phyloP scores from a whole-genome alignment of 1,284 basidiomycete species.

The Cronartium ribicola region DNA sequence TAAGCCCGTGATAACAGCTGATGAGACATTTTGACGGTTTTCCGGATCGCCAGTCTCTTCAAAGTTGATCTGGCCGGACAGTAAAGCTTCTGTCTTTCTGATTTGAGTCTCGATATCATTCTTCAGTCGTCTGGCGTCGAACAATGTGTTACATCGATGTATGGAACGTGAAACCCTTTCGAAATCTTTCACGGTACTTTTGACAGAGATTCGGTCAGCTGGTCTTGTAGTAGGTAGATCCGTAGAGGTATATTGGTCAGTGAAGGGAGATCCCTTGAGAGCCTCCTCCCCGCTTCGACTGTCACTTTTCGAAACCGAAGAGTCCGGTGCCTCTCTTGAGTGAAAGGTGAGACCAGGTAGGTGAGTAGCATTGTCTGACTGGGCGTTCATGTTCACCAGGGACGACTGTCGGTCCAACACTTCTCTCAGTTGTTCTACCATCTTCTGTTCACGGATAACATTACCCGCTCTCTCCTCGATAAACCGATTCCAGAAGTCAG shows the following conservation, averaged over 20 bases:
- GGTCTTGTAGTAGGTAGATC: neutral
- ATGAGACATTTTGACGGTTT: constrained; percentile 15
- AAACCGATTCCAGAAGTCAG: constrained; percentile 90
- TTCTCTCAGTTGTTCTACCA: constrained; percentile 57
- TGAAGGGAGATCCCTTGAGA: neutral
- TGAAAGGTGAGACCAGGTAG: neutral
- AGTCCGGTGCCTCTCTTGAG: constrained; percentile 28
- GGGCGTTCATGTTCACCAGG: constrained; percentile 44
- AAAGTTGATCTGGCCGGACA: constrained; percentile 53
- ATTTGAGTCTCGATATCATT: constrained; percentile 86
- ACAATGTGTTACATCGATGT: constrained; percentile 68
- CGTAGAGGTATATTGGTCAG: constrained; percentile 2
- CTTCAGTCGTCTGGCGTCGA: constrained; percentile 82
- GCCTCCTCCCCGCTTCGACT: neutral
- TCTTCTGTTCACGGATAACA: constrained; percentile 78
- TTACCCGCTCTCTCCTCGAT: constrained; percentile 87
- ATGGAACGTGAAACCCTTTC: constrained; percentile 84
- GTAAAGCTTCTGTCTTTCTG: constrained; percentile 65
- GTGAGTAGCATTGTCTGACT: constrained; percentile 5
- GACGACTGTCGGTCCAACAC: constrained; percentile 52
- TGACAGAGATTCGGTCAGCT: constrained; percentile 46
- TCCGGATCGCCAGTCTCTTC: constrained; percentile 6
- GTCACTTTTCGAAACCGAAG: constrained; percentile 32
- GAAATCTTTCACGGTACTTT: constrained; percentile 63
- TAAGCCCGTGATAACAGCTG: constrained; percentile 66